These are phyloP conservation scores for Mycena capillaripes DNA, from an alignment of 768 basidiomycete species.

Conservation along the genomic window DNA sequence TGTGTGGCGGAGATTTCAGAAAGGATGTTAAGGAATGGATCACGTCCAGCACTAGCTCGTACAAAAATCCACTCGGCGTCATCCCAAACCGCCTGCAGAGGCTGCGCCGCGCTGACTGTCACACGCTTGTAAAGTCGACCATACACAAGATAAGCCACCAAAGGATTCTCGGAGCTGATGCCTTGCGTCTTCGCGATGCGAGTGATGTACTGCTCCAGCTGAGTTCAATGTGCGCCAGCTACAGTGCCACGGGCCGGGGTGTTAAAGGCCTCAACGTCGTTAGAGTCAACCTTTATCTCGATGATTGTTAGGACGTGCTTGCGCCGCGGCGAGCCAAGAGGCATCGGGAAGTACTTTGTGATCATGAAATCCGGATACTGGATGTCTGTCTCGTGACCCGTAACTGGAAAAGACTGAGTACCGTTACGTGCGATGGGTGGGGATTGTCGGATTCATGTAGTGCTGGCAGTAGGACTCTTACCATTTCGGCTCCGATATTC, in stretches of 20 bases:
- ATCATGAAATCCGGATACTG: background rate
- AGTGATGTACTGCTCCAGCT: background rate
- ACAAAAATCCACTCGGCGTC: background rate
- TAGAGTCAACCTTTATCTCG: conserved; percentile 4
- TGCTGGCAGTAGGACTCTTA: background rate
- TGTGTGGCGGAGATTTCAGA: background rate
- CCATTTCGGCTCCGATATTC: conserved; percentile 5
- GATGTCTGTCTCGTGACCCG: background rate
- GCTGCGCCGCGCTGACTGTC: background rate
- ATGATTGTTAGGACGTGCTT: conserved; percentile 6
- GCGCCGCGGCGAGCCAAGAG: background rate
- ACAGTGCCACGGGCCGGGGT: background rate
- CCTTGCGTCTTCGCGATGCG: background rate
- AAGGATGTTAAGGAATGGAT: background rate
- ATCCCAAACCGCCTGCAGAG: background rate
- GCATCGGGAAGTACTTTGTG: conserved; percentile 1
- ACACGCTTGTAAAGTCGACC: conserved; percentile 3
- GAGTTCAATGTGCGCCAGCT: background rate
- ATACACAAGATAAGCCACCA: conserved; percentile 7
- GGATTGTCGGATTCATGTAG: background rate
- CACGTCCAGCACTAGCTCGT: background rate
- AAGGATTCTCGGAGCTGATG: background rate
- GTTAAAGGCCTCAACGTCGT: background rate
- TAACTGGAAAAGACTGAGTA: conserved; percentile 1
- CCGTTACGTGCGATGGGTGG: background rate